A percentile compares a stretch with the other conserved stretches of the same genome.
Conservation (phyloP, 1,284 basidiomycete species). For the Lentinus polychrous region DNA sequence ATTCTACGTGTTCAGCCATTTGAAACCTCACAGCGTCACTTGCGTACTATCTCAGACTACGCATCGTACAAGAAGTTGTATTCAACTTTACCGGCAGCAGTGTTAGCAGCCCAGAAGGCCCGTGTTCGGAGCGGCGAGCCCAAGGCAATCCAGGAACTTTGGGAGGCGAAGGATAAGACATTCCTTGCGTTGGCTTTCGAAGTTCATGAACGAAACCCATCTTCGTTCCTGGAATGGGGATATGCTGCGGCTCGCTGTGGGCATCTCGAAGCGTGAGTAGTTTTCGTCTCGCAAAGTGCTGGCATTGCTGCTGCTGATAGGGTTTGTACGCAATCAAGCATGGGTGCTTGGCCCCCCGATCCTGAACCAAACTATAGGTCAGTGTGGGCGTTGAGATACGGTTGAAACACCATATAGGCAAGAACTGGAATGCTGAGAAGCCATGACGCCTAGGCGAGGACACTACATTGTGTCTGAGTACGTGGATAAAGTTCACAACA, state of each 20-base stretch:
- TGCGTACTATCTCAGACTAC: constrained; percentile 67
- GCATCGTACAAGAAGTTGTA: constrained; percentile 68
- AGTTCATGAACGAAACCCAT: constrained; percentile 71
- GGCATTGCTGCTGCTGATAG: neutral
- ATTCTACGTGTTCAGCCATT: constrained; percentile 59
- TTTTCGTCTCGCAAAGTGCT: neutral
- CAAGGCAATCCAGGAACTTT: constrained; percentile 59
- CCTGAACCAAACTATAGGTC: constrained; percentile 78
- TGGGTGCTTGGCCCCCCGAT: constrained; percentile 72
- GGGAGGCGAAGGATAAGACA: constrained; percentile 63
- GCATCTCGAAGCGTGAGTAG: constrained; percentile 63
- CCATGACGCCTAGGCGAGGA: constrained; percentile 47
- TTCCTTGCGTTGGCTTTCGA: constrained; percentile 75
- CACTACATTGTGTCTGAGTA: constrained; percentile 78
- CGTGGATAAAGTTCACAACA: constrained; percentile 64
- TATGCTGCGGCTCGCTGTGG: constrained; percentile 74
- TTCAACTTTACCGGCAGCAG: constrained; percentile 64
- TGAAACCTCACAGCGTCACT: constrained; percentile 59
- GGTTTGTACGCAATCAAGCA: constrained; percentile 31
- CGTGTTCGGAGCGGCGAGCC: constrained; percentile 68
- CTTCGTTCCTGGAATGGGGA: constrained; percentile 69
- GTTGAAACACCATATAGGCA: neutral
- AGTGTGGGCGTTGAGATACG: constrained; percentile 9
- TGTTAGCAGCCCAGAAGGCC: constrained; percentile 60
- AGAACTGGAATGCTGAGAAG: neutral